Percentiles rank a stretch among this genome's conserved stretches.
Evolutionary conservation across 257 asterid genomes (phyloP).

Genomic region (Nicotiana knightiana): DNA sequence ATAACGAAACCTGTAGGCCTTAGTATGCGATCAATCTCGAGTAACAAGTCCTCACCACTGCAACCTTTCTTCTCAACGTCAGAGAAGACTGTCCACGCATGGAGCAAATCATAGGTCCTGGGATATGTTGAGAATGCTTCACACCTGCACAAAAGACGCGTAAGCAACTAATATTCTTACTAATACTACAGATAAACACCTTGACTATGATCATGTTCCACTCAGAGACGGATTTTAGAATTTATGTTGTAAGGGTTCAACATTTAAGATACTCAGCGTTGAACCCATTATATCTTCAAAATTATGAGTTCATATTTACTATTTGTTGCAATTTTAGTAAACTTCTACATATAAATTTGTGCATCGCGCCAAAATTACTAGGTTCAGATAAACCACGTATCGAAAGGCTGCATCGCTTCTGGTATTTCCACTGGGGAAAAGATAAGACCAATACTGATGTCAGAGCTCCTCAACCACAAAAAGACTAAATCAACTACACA

Average conservation of each 20-base stretch:
- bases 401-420: no score
- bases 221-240: no score
- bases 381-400: no score
- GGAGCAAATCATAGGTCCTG: constrained; percentile 82
- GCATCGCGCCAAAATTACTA: no score
- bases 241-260: no score
- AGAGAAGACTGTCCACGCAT: constrained; percentile 76
- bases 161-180: neutral
- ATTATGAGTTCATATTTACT: no score
- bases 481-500: neutral
- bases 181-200: neutral
- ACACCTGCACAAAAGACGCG: constrained; percentile 46
- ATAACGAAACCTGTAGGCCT: constrained; percentile 87
- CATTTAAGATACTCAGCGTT: no score
- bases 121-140: constrained; percentile 95
- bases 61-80: constrained; percentile 91
- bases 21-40: constrained; percentile 86
- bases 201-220: neutral
- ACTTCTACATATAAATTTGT: no score
- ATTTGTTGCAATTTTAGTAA: no score
- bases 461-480: neutral
- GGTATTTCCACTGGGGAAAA: neutral
- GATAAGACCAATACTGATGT: neutral
- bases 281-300: no score
- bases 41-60: constrained; percentile 83